Evolutionary conservation across 2,329 filamentous ascomycete genomes (phyloP).

Genomic region (Sporothrix luriei): DNA sequence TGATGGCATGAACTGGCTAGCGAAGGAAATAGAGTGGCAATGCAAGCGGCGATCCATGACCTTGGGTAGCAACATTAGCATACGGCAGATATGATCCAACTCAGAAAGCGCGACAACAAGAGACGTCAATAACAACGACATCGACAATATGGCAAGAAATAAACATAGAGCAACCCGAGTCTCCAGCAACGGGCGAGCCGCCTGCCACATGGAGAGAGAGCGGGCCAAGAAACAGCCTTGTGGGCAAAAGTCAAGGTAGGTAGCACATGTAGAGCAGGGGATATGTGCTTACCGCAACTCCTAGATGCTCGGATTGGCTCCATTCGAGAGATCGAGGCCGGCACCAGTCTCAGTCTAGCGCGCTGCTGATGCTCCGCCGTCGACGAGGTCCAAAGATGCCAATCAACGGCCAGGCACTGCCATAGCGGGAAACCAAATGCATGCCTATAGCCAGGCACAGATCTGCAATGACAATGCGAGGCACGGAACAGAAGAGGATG

Average conservation of each 20-base stretch:
- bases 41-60: not conserved
- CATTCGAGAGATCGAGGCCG: not conserved
- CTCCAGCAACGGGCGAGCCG: constrained; percentile 14
- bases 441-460: not conserved
- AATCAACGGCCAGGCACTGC: not conserved
- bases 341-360: not conserved
- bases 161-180: not conserved
- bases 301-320: not conserved
- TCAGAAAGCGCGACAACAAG: not conserved
- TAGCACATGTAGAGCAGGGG: not conserved
- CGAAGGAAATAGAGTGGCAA: constrained; percentile 23
- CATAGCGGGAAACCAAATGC: not conserved
- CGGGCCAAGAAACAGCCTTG: constrained; percentile 22
- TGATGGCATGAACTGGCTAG: constrained; percentile 17
- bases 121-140: not conserved
- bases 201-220: constrained; percentile 31
- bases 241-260: not conserved
- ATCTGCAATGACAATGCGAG: constrained; percentile 22
- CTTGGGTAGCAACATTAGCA: not conserved
- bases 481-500: not conserved
- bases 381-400: not conserved
- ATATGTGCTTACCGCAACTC: not conserved
- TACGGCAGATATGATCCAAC: not conserved
- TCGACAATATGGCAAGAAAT: not conserved
- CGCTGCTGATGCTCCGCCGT: not conserved